Percentiles rank a stretch among this genome's conserved stretches.
phyloP scores from a whole-genome alignment of 2,329 filamentous ascomycete species.

The Ilyonectria sp. region DNA sequence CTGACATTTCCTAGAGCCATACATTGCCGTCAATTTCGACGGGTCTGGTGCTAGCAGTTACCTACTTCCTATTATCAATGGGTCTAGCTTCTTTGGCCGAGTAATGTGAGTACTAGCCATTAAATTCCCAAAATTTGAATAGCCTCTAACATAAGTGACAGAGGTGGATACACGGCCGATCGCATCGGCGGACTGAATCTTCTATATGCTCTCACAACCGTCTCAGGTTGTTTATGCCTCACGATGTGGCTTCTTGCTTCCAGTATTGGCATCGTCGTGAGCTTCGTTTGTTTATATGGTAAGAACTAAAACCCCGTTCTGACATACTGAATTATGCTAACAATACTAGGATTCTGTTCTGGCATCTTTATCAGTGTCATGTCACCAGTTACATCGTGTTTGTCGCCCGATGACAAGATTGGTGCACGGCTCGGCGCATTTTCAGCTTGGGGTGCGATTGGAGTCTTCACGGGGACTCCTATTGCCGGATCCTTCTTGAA shows the following conservation, averaged over 20 bases:
- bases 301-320: not conserved
- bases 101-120: not conserved
- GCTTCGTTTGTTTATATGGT: not conserved
- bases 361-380: not conserved
- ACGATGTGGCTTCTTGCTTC: not conserved
- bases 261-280: not conserved
- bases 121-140: not conserved
- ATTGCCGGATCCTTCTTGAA: not conserved
- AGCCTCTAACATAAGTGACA: not conserved
- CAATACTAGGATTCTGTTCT: not conserved
- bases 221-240: not conserved
- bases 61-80: not conserved
- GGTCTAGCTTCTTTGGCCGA: not conserved
- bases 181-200: not conserved
- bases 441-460: not conserved
- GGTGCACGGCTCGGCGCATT: not conserved
- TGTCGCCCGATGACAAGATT: not conserved
- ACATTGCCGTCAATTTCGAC: not conserved
- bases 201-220: not conserved
- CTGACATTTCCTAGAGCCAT: not conserved
- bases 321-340: not conserved
- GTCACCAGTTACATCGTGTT: not conserved
- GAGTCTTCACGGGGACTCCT: not conserved
- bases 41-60: not conserved
- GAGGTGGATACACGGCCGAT: not conserved